Evolutionary conservation across 352 stramenopile species (phyloP), one percentile per base, ranked within the genome.

Genomic region (Pythium pyrilobum): DNA sequence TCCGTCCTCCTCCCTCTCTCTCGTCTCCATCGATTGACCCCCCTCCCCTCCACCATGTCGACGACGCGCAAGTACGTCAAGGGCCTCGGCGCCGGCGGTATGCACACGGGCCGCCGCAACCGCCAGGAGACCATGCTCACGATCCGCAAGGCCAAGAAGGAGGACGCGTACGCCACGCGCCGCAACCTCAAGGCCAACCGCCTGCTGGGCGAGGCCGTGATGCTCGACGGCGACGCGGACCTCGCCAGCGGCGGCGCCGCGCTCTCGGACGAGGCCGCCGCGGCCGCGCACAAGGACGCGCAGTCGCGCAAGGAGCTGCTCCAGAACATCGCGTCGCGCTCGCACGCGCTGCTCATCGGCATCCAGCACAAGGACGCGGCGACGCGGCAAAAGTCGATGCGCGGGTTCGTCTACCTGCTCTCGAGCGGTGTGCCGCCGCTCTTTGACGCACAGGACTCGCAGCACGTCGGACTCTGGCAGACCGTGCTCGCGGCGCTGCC

Each of bases 91-190:
- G 64, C 79, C 56, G 74, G 79, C 21, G 77, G 77, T 46, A 74
- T 86, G 74, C 74, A 89, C 64, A 89, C 81, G 32, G 81, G 81
- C 39, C 72, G 81, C 45, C 81, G 81, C 63, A 92, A 92, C 64
- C 81, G 81, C 39, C 81, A 92, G 65, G 74, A 92, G 70, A 92
- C 81, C 2, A 87, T 92, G 76, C 66, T 94, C 31, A 85, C 77
- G 21, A 92, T 94, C 63, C 84, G 84, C 58, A 94, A 94, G 64
- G 80, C 84, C 50, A 92, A 91, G 68, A 94, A 94, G 50, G 84
- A 94, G 62, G 84, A 94, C 64, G 84, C 80, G 15, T 94, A 94
- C 64, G 81, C 83, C 47, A 90, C 80, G 59, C 79, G 84, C 24
- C 81, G 84, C 55, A 94, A 94, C 56, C 66, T 94, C 38, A 90